Conservation (phyloP, 1,139 yeast species). For the Eremothecium gossypii region DNA sequence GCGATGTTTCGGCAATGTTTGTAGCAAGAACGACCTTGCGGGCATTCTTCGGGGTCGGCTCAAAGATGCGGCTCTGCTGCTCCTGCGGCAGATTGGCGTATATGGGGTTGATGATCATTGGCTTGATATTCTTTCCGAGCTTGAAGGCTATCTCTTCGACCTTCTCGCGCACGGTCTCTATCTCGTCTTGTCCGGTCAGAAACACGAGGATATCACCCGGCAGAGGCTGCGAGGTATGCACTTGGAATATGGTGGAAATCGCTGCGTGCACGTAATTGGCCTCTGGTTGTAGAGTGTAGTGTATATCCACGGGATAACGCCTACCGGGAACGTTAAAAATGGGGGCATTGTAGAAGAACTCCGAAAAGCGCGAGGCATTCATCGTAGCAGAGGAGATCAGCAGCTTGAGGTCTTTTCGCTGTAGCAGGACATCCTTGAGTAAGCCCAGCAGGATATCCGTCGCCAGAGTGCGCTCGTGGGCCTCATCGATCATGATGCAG, state of each 20-base stretch:
- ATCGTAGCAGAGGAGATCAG: conserved; percentile 91
- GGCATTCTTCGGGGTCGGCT: conserved; percentile 68
- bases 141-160: conserved; percentile 55
- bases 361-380: conserved; percentile 77
- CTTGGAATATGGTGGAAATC: conserved; percentile 69
- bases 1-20: conserved; percentile 92
- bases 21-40: conserved; percentile 93
- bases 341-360: conserved; percentile 74
- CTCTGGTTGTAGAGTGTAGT: conserved; percentile 80
- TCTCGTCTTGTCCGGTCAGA: conserved; percentile 91
- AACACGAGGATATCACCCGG: conserved; percentile 88
- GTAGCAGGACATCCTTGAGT: conserved; percentile 54
- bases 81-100: conserved; percentile 88
- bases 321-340: conserved; percentile 86
- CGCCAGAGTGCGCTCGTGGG: conserved; percentile 89
- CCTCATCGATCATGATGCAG: conserved; percentile 90
- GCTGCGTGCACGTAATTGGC: conserved; percentile 88
- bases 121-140: conserved; percentile 54
- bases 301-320: conserved; percentile 78
- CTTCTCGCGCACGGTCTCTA: conserved; percentile 70
- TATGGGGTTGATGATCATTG: conserved; percentile 73
- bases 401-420: conserved; percentile 60
- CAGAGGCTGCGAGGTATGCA: conserved; percentile 59
- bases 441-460: conserved; percentile 85
- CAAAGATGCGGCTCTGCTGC: conserved; percentile 68